Evolutionary conservation across 2,329 filamentous ascomycete species (phyloP), one percentile per base, ranked within the genome.

Genomic region (Fusarium humuli): DNA sequence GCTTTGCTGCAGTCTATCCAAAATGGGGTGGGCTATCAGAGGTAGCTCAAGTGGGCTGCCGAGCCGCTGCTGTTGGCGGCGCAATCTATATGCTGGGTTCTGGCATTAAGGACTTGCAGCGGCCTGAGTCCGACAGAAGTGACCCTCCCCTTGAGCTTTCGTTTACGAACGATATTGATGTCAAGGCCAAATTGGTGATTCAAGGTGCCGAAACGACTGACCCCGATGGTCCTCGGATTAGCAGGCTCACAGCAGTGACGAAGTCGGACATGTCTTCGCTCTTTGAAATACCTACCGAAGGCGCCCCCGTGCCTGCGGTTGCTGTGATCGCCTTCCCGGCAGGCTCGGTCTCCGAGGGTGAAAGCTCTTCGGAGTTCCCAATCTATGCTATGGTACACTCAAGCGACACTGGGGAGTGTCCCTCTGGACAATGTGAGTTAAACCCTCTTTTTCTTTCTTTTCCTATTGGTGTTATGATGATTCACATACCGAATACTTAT

Each of bases 1-100:
- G 95, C 12, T 98, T 98, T 77, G 93, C 93, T 54, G 93, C 94
- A 48, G 89, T 99, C 14, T 88, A 97, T 71, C 91, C 94, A 23
- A 98, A 97, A 84, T 99, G 94, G 91, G 95, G 95, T 48, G 94
- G 95, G 29, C 85, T 92, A 48, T 92, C 94, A 32, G 95, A 99
- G 80, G 89, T 98, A 64, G 90, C 92, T 30, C 95, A 99, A 83
- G 94, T 97, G 25, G 93, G 91, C 7, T 98, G 96, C 78, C 92
- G 95, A 72, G 94, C 95, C 41, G 90, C 91, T 67, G 95, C 95
- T 22, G 96, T 99, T 9, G 95, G 95, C 37, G 96, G 96, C 49
- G 93, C 91, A 13, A 88, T 97, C 6, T 98, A 98, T 81, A 93
- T 97, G 78, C 87, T 98, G 18, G 92, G 90, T 45, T 91, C 91